Evolutionary conservation across 352 stramenopile species (phyloP), one percentile per base, ranked within the genome.

Genomic region (Peronosclerospora sorghi): DNA sequence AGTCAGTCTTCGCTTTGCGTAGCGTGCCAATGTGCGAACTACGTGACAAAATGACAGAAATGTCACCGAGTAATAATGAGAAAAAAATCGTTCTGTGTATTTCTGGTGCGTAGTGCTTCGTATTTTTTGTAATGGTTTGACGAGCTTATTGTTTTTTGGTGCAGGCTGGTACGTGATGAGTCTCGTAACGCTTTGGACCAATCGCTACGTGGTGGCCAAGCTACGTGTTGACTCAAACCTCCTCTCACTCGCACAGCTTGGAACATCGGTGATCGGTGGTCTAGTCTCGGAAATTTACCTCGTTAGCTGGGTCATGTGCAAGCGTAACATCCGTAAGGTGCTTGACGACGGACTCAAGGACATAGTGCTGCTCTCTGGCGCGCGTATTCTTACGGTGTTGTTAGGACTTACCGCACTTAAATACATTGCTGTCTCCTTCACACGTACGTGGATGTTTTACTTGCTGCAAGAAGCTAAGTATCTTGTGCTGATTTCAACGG

Each of bases 381-480:
- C 94, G 18, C 81, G 86, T 34, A 86, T 88, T 36, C 59, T 92
- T 38, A 95, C 85, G 0, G 76, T 96, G 12, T 53, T 95, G n/a
- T 55, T 95, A 8, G 83, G 83, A 8, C 75, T 96, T 26, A 92
- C 86, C 10, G 78, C 86, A 41, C 74, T 96, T 24, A 88, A 94
- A 56, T 94, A 96, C 52, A 93, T 96, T 38, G 75, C 84, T 4
- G 84, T 95, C 20, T 95, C 84, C 12, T 95, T 96, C 51, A 83
- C 79, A 0, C 78, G 78, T 91, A 64, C 45, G 75, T 48, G 27
- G 21, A 10, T 34, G 13, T 24, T 28, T 7, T 27, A 14, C 19
- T 37, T 41, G 32, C 13, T 23, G 32, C 13, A 56, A 38, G 7
- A 4, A 8, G 47, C 45, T 56, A 45, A 50, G 20, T 41, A 13